phyloP scores from a whole-genome alignment of 1,284 basidiomycete genomes.

The Pseudozyma sp. region DNA sequence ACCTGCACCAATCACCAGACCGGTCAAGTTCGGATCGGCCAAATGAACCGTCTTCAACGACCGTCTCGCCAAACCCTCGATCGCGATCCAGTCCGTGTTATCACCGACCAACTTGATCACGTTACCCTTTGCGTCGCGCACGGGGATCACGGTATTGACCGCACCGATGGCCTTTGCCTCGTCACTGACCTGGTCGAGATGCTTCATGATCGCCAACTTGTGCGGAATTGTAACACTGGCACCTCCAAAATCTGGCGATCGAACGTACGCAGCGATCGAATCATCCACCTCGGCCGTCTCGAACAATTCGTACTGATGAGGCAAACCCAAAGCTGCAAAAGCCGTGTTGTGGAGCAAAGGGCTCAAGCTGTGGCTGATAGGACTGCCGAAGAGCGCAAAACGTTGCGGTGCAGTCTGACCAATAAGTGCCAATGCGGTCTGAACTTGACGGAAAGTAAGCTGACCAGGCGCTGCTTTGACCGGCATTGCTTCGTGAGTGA shows the following conservation, averaged over 20 bases:
- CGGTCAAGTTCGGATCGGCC: conserved; percentile 40
- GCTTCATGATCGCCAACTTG: conserved; percentile 61
- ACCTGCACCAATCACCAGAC: conserved; percentile 67
- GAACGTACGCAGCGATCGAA: conserved; percentile 76
- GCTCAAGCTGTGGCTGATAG: conserved; percentile 89
- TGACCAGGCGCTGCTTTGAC: conserved; percentile 88
- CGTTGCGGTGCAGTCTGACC: conserved; percentile 79
- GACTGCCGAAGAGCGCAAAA: conserved; percentile 89
- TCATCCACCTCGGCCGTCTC: conserved; percentile 80
- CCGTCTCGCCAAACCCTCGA: conserved; percentile 41
- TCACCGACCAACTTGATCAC: conserved; percentile 54
- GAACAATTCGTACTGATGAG: conserved; percentile 73
- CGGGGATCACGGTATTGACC: conserved; percentile 66
- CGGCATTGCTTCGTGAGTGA: conserved; percentile 88
- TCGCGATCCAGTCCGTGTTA: conserved; percentile 68
- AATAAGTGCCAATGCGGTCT: conserved; percentile 81
- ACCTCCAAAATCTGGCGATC: conserved; percentile 84
- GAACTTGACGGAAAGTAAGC: conserved; percentile 86
- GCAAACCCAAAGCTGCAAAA: conserved; percentile 83
- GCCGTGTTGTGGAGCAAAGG: conserved; percentile 93
- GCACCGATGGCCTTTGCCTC: conserved; percentile 65
- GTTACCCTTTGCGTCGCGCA: conserved; percentile 23
- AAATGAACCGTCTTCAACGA: conserved; percentile 45
- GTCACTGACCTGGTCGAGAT: conserved; percentile 61
- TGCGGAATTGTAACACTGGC: conserved; percentile 82